phyloP scores from a whole-genome alignment of 768 basidiomycete species.

The Macrocybe gigantea region DNA sequence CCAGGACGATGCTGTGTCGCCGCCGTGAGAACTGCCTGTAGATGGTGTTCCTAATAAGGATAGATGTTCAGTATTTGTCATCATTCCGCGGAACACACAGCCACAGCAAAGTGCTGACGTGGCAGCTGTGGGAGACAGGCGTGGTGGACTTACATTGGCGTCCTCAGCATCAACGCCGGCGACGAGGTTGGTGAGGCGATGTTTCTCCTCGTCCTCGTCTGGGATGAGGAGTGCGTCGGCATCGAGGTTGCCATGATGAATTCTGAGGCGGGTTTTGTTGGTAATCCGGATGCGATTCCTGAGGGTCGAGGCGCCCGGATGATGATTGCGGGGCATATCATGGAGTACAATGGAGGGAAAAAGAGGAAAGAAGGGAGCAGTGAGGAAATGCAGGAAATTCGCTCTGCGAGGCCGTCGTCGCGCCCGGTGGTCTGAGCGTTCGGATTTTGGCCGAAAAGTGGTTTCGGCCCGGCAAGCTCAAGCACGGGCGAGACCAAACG shows the following conservation, averaged over 20 bases:
- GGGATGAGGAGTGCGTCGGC: slow-evolving; percentile 75
- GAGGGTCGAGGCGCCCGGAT: slow-evolving; percentile 71
- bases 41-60: slow-evolving; percentile 44
- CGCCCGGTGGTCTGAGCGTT: slow-evolving; percentile 51
- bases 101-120: slow-evolving; percentile 38
- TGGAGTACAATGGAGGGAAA: slow-evolving; percentile 45
- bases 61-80: slow-evolving; percentile 40
- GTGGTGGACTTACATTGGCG: slow-evolving; percentile 72
- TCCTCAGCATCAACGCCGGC: slow-evolving; percentile 92
- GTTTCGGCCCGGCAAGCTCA: slow-evolving; percentile 47
- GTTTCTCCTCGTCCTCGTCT: slow-evolving; percentile 83
- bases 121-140: slow-evolving; percentile 24
- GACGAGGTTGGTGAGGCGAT: slow-evolving; percentile 66
- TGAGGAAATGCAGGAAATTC: slow-evolving; percentile 23
- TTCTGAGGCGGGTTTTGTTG: slow-evolving; percentile 86
- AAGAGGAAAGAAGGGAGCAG: slow-evolving; percentile 25
- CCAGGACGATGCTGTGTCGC: slow-evolving; percentile 27
- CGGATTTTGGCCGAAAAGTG: slow-evolving; percentile 61
- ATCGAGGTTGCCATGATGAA: slow-evolving; percentile 77
- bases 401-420: slow-evolving; percentile 34
- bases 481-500: slow-evolving; percentile 29
- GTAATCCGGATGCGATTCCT: slow-evolving; percentile 87
- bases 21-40: slow-evolving; percentile 45
- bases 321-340: slow-evolving; percentile 85
- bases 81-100: slow-evolving; percentile 46